Conservation (phyloP, 2,329 filamentous ascomycete genomes). For the Penicillium sclerotiorum region DNA sequence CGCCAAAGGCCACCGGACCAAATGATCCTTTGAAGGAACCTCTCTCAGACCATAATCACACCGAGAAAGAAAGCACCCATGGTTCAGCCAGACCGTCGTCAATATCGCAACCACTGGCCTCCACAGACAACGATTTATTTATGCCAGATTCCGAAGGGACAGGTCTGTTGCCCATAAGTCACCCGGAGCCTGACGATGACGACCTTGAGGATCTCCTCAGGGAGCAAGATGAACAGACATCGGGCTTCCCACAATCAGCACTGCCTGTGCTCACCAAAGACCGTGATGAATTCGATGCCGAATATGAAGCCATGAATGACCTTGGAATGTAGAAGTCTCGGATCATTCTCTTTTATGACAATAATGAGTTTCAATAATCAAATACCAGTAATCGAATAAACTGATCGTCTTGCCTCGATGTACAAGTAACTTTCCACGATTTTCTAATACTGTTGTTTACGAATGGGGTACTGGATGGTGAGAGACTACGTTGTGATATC, state of each 20-base stretch:
- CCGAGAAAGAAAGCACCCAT: not conserved
- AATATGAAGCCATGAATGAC: conserved; percentile 66
- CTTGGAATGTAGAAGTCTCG: conserved; percentile 23
- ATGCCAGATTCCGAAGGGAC: conserved; percentile 28
- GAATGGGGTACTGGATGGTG: too few relatives aligned
- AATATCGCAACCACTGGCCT: not conserved
- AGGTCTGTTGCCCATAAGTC: conserved; percentile 11
- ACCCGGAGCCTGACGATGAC: conserved; percentile 44
- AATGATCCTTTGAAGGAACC: conserved; percentile 3
- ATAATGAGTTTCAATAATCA: conserved; percentile 3
- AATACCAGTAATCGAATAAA: too few relatives aligned
- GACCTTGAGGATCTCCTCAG: conserved; percentile 58
- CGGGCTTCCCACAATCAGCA: conserved; percentile 3
- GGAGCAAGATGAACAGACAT: conserved; percentile 42
- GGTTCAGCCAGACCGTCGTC: not conserved
- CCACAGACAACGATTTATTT: conserved; percentile 29
- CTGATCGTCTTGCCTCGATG: too few relatives aligned
- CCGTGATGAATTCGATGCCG: conserved; percentile 58
- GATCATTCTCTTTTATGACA: conserved; percentile 7
- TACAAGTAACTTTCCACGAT: too few relatives aligned
- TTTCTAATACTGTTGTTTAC: too few relatives aligned
- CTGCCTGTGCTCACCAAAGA: not conserved
- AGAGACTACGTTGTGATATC: too few relatives aligned
- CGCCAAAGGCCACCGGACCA: conserved; percentile 3
- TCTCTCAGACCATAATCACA: conserved; percentile 7